Percentiles rank a stretch among this genome's conserved stretches.
Evolutionary conservation across 192 early-diverging fungal genomes (phyloP).

Genomic region (Podila clonocystis): DNA sequence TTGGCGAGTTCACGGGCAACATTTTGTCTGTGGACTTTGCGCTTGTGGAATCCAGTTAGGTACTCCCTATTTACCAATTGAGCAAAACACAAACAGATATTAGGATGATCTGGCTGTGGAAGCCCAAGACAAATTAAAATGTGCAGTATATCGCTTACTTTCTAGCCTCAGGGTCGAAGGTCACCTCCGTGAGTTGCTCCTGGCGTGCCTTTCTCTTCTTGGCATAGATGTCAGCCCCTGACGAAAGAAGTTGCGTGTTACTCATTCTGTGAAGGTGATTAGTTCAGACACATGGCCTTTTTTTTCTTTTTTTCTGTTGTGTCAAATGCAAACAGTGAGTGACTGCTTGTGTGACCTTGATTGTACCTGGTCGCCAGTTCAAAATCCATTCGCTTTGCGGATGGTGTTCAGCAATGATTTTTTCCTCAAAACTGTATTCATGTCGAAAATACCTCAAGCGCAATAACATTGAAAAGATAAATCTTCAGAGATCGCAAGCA

Average conservation of each 20-base stretch:
- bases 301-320: too few relatives aligned
- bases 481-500: too few relatives aligned
- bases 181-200: slow-evolving; percentile 69
- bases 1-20: slow-evolving; percentile 61
- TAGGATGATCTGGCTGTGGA: too few relatives aligned
- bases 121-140: not conserved
- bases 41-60: slow-evolving; percentile 82
- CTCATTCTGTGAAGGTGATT: slow-evolving; percentile 17
- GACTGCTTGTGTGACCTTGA: too few relatives aligned
- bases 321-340: too few relatives aligned
- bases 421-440: not conserved
- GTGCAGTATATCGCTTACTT: slow-evolving; percentile 48
- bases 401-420: not conserved
- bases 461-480: not conserved
- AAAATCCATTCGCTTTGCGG: too few relatives aligned
- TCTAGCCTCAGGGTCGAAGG: slow-evolving; percentile 71
- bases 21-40: slow-evolving; percentile 75
- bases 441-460: too few relatives aligned
- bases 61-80: slow-evolving; percentile 58
- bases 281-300: too few relatives aligned
- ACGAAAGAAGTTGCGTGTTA: slow-evolving; percentile 68
- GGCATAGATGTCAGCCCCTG: slow-evolving; percentile 69
- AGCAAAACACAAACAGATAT: too few relatives aligned
- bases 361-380: too few relatives aligned
- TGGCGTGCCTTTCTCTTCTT: slow-evolving; percentile 74